Evolutionary conservation across 768 basidiomycete species (phyloP).

Genomic region (Coprinopsis marcescibilis): DNA sequence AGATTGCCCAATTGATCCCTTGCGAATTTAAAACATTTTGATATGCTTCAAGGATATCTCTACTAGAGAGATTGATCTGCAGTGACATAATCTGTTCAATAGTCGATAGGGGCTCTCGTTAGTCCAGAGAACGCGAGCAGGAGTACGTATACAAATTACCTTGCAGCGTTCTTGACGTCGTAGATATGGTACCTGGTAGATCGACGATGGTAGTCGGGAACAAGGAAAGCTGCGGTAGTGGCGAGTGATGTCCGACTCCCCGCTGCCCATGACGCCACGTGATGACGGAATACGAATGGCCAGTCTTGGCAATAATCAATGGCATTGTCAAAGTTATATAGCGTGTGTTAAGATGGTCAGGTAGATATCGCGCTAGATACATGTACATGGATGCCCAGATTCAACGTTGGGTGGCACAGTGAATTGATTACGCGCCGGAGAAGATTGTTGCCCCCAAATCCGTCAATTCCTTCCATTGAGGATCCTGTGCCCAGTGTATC

Average conservation of each 20-base stretch:
- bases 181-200: neutral
- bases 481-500: constrained; percentile 40
- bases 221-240: neutral
- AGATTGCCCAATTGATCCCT: constrained; percentile 71
- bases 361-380: no score
- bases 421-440: neutral
- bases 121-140: no score
- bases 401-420: no score
- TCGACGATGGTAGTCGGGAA: neutral
- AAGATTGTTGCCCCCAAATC: constrained; percentile 2
- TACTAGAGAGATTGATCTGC: constrained; percentile 72
- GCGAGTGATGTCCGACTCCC: neutral
- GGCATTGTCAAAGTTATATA: no score
- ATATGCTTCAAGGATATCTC: constrained; percentile 68
- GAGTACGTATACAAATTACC: no score
- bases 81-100: constrained; percentile 53
- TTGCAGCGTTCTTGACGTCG: no score
- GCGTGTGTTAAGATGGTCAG: no score
- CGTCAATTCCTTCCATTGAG: neutral
- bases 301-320: no score
- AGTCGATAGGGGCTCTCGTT: neutral
- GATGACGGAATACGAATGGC: no score
- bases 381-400: no score
- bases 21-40: constrained; percentile 63
- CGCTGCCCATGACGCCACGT: neutral